Evolutionary conservation across 352 stramenopile genomes (phyloP).

Genomic region (Saprolegnia parasitica): DNA sequence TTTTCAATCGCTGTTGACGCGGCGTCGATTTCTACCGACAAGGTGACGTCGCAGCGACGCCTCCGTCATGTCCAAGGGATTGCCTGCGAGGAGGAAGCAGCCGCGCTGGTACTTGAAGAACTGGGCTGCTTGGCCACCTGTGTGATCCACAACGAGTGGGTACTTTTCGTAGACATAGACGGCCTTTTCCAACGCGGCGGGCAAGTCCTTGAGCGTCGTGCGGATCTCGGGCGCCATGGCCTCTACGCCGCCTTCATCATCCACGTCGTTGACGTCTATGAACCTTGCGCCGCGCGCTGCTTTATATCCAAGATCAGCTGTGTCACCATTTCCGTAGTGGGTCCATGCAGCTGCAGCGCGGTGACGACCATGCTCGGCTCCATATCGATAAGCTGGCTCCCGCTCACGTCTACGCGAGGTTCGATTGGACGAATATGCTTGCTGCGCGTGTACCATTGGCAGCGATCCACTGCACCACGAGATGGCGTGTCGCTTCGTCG

Average conservation of each 20-base stretch:
- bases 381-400: slow-evolving; percentile 19
- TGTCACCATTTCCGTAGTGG: background rate
- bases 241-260: background rate
- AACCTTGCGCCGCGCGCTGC: background rate
- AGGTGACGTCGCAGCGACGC: slow-evolving; percentile 66
- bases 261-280: background rate
- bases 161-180: slow-evolving; percentile 86
- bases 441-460: slow-evolving; percentile 13
- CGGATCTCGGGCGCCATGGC: slow-evolving; percentile 28
- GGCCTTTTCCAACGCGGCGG: slow-evolving; percentile 76
- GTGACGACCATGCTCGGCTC: slow-evolving; percentile 23
- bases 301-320: slow-evolving; percentile 8
- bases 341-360: background rate
- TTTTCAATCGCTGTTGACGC: no score
- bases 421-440: background rate
- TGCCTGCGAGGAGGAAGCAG: slow-evolving; percentile 72
- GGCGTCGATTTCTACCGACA: slow-evolving; percentile 34
- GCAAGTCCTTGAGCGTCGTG: slow-evolving; percentile 75
- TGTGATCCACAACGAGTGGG: slow-evolving; percentile 78
- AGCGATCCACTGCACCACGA: background rate
- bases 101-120: slow-evolving; percentile 90
- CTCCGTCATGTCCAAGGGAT: slow-evolving; percentile 56
- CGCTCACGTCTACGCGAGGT: background rate
- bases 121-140: slow-evolving; percentile 57
- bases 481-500: background rate